A percentile compares a stretch with the other conserved stretches of the same genome.
phyloP scores from a whole-genome alignment of 495 filamentous ascomycete species.

The Xylaria longipes region DNA sequence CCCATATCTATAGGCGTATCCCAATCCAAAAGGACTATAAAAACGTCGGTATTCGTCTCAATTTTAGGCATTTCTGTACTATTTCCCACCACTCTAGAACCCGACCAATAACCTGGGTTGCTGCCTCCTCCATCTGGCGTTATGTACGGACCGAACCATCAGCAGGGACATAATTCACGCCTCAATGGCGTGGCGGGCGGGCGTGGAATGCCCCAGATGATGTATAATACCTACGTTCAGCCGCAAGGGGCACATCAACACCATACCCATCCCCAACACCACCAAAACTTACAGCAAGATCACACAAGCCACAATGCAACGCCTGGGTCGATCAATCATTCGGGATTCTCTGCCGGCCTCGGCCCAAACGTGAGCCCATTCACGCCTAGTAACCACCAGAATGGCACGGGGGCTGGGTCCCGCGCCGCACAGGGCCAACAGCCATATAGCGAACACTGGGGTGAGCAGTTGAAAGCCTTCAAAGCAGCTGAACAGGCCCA shows the following conservation, averaged over 20 bases:
- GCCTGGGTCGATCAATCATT: slow-evolving; percentile 72
- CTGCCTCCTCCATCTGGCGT: slow-evolving; percentile 60
- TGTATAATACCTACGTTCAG: slow-evolving; percentile 68
- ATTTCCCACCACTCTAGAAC: slow-evolving; percentile 58
- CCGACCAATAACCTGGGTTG: slow-evolving; percentile 72
- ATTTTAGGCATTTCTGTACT: slow-evolving; percentile 28
- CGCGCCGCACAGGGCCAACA: slow-evolving; percentile 52
- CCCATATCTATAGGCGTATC: slow-evolving; percentile 18
- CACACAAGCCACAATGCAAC: slow-evolving; percentile 66
- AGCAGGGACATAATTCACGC: slow-evolving; percentile 79
- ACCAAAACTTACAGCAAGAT: slow-evolving; percentile 73
- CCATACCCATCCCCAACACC: slow-evolving; percentile 71
- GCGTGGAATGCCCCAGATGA: slow-evolving; percentile 61
- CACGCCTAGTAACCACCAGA: slow-evolving; percentile 73
- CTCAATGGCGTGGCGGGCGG: slow-evolving; percentile 61
- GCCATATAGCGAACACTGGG: slow-evolving; percentile 83
- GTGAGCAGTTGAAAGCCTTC: slow-evolving; percentile 79
- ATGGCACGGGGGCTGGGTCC: slow-evolving; percentile 64
- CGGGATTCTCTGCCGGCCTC: slow-evolving; percentile 77
- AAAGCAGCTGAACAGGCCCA: slow-evolving; percentile 71
- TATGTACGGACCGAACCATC: slow-evolving; percentile 85
- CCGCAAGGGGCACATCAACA: slow-evolving; percentile 70
- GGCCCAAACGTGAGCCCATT: slow-evolving; percentile 78
- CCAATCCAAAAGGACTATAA: slow-evolving; percentile 33
- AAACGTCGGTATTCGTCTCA: slow-evolving; percentile 59